Evolutionary conservation across 2,329 filamentous ascomycete genomes (phyloP).

Genomic region (Ustilaginoidea virens): DNA sequence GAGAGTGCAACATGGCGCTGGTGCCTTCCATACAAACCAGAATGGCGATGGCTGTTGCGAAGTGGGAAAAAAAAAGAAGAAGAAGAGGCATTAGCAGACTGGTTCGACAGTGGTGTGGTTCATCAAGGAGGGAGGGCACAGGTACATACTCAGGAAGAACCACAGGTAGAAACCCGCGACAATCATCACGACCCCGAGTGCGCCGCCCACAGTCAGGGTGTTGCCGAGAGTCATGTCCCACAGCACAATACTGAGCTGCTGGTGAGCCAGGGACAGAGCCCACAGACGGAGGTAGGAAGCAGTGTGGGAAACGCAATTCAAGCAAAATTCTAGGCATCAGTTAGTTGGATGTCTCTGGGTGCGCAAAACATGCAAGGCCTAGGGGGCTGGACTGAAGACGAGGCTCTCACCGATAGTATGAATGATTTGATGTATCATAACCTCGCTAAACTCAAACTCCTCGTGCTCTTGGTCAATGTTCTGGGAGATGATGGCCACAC

Average conservation of each 20-base stretch:
- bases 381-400: too few relatives aligned
- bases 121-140: background rate
- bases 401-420: conserved; percentile 76
- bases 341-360: background rate
- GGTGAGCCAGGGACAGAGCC: conserved; percentile 92
- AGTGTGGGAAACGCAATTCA: conserved; percentile 98
- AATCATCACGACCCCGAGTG: conserved; percentile 61
- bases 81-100: conserved; percentile 16
- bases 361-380: too few relatives aligned
- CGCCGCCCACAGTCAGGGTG: conserved; percentile 52
- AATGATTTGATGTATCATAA: conserved; percentile 98
- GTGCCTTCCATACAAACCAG: conserved; percentile 93
- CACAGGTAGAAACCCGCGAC: conserved; percentile 75
- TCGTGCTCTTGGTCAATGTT: conserved; percentile 77
- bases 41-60: conserved; percentile 32
- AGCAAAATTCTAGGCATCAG: conserved; percentile 63
- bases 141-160: conserved; percentile 57
- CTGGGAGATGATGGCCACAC: conserved; percentile 76
- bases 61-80: too few relatives aligned
- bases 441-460: conserved; percentile 92
- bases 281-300: conserved; percentile 97
- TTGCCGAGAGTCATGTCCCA: conserved; percentile 90
- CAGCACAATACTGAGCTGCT: conserved; percentile 89
- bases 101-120: too few relatives aligned
- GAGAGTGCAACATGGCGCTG: conserved; percentile 84